Conservation (phyloP, 495 filamentous ascomycete species). For the Neurospora intermedia region DNA sequence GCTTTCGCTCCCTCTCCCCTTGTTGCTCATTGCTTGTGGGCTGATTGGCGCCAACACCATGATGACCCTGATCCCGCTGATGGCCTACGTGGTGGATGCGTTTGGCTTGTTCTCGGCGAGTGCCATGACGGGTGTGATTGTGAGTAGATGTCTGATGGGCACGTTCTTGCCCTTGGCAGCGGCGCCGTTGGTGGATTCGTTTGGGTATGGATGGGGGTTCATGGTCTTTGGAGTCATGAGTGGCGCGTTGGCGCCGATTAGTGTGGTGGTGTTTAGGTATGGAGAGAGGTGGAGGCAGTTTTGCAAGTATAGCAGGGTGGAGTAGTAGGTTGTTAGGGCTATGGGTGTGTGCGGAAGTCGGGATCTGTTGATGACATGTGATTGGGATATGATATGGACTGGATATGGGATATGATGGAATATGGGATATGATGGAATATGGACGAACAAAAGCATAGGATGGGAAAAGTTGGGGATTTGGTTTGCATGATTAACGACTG, state of each 20-base stretch:
- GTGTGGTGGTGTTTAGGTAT: conserved; percentile 38
- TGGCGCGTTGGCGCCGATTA: conserved; percentile 38
- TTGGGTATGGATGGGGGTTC: conserved; percentile 42
- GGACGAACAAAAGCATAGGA: background rate
- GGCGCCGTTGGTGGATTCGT: conserved; percentile 28
- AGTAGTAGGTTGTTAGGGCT: background rate
- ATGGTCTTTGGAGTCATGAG: conserved; percentile 28
- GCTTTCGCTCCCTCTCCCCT: conserved; percentile 22
- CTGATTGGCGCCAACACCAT: conserved; percentile 34
- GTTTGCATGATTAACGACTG: background rate
- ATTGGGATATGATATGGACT: background rate
- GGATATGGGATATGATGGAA: background rate
- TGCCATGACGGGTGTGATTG: conserved; percentile 45
- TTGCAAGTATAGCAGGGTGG: conserved; percentile 34
- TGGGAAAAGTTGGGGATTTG: background rate
- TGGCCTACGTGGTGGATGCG: conserved; percentile 47
- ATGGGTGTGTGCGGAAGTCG: background rate
- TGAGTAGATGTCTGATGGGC: conserved; percentile 41
- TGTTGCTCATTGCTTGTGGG: conserved; percentile 32
- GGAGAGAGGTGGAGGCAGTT: conserved; percentile 38
- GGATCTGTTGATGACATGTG: background rate
- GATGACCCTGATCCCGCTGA: conserved; percentile 37
- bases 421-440: background rate
- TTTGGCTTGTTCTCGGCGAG: conserved; percentile 45
- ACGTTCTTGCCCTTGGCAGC: conserved; percentile 43